phyloP scores from a whole-genome alignment of 768 basidiomycete species.

The Aureoboletus auriporus region DNA sequence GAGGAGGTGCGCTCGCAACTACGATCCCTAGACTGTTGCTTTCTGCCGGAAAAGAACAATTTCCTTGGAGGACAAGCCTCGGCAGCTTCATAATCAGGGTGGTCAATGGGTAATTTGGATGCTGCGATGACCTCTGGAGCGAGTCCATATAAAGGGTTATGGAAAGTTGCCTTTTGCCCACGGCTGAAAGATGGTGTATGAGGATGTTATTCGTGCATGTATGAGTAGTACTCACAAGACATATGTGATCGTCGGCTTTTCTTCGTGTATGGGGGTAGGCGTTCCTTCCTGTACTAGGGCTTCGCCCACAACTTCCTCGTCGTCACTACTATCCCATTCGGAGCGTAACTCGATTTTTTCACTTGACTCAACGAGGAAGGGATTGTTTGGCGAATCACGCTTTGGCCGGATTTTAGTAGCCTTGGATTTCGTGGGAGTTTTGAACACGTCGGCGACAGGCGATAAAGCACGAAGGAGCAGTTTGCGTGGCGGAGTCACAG shows the following conservation, averaged over 20 bases:
- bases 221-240: constrained; percentile 57
- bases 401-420: constrained; percentile 32
- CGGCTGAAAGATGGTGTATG: constrained; percentile 47
- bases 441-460: constrained; percentile 20
- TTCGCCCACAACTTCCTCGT: constrained; percentile 31
- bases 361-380: constrained; percentile 49
- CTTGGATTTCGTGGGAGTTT: constrained; percentile 40
- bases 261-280: constrained; percentile 38
- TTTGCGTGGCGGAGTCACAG: constrained; percentile 23
- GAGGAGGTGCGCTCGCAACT: constrained; percentile 15
- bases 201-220: not conserved
- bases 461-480: constrained; percentile 21
- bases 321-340: constrained; percentile 33
- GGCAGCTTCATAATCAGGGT: constrained; percentile 63
- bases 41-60: constrained; percentile 46
- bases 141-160: constrained; percentile 60
- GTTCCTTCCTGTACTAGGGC: constrained; percentile 33
- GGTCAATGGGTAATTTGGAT: constrained; percentile 52
- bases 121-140: constrained; percentile 37
- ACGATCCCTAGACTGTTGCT: constrained; percentile 23
- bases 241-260: constrained; percentile 62
- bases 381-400: constrained; percentile 69
- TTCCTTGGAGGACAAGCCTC: constrained; percentile 52
- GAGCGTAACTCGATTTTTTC: constrained; percentile 17
- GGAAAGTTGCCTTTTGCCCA: constrained; percentile 57